Conservation (phyloP, 345 rosid species). For the Moricandia moricandioides region DNA sequence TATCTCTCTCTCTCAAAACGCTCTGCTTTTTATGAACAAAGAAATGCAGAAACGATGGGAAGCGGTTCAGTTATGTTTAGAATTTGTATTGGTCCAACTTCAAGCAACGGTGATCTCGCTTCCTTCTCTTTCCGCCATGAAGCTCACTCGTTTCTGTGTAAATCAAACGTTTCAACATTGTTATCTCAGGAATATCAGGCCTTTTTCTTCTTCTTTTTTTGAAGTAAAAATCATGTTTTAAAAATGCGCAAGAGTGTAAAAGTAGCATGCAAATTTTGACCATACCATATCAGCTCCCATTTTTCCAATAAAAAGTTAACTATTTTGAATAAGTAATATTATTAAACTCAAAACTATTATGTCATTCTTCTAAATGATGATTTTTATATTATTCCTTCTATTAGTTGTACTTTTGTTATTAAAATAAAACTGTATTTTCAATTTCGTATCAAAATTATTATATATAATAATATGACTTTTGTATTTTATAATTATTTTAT, state of each 20-base stretch:
- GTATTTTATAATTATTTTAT: not conserved
- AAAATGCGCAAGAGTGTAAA: not conserved
- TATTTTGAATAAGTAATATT: not conserved
- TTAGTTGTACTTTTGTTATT: not conserved
- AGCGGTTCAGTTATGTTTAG: not conserved
- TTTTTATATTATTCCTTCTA: not conserved
- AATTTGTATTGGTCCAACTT: not conserved
- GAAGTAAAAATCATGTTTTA: not conserved
- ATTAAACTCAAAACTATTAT: not conserved
- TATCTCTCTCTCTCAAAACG: slow-evolving; percentile 20
- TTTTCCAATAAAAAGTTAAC: slow-evolving; percentile 5
- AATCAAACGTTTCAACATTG: slow-evolving; percentile 5
- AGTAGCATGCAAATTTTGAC: slow-evolving; percentile 32
- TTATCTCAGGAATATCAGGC: not conserved
- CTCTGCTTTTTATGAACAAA: slow-evolving; percentile 27
- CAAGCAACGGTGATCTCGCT: slow-evolving; percentile 62
- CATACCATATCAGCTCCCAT: not conserved
- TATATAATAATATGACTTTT: not conserved
- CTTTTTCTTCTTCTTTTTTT: not conserved
- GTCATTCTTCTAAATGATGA: not conserved
- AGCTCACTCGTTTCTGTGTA: slow-evolving; percentile 94
- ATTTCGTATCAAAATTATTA: not conserved
- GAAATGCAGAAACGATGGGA: slow-evolving; percentile 28
- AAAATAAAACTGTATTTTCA: not conserved
- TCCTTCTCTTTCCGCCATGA: slow-evolving; percentile 56